phyloP scores from a whole-genome alignment of 805 yeast species.

The Wickerhamiella nectarea region DNA sequence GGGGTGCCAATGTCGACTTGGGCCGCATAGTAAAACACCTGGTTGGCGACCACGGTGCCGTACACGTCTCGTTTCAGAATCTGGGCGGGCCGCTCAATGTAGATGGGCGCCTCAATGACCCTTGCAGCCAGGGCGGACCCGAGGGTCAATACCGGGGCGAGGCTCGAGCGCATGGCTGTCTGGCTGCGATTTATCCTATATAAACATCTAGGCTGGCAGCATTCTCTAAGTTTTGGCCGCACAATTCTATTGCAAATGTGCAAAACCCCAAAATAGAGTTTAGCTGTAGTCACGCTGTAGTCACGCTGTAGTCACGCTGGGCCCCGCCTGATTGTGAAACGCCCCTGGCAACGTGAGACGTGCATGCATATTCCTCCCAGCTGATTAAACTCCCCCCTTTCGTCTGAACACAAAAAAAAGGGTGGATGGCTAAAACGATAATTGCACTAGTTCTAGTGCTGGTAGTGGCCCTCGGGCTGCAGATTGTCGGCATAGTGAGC shows the following conservation, averaged over 20 bases:
- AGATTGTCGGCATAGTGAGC: constrained; percentile 44
- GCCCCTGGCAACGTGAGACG: background rate
- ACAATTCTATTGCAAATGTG: too few species aligned
- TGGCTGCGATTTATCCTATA: too few species aligned
- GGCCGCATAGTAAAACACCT: constrained; percentile 17
- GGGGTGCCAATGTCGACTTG: constrained; percentile 30
- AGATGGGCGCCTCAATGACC: constrained; percentile 5
- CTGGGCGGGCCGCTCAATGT: background rate
- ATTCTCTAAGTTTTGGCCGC: too few species aligned
- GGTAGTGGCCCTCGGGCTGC: constrained; percentile 40
- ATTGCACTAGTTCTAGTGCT: constrained; percentile 27
- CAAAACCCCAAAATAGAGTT: too few species aligned
- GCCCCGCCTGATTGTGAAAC: background rate
- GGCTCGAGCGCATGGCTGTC: too few species aligned
- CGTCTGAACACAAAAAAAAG: background rate
- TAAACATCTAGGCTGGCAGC: too few species aligned
- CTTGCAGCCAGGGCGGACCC: background rate
- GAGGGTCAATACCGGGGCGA: too few species aligned
- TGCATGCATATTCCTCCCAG: background rate
- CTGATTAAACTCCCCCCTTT: background rate
- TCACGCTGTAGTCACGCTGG: too few species aligned
- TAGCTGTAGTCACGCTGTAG: too few species aligned
- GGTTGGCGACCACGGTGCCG: background rate
- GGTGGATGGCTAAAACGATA: constrained; percentile 3
- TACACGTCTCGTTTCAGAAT: background rate